phyloP scores from a whole-genome alignment of 805 yeast species.

The Hanseniaspora nectarophila region DNA sequence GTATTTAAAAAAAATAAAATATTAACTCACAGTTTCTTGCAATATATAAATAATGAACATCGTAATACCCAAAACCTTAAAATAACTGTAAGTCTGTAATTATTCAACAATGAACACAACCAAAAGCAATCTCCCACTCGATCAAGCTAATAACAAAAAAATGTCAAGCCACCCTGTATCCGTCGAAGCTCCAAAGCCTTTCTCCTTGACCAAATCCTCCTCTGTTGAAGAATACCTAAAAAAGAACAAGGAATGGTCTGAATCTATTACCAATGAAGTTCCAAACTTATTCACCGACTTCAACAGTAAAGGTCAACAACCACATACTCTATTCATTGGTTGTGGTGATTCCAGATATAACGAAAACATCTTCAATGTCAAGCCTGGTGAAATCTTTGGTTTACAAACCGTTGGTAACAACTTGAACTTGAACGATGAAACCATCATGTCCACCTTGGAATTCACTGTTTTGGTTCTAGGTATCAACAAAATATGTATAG shows the following conservation, averaged over 20 bases:
- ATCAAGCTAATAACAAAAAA: background rate
- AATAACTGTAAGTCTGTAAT: too few relatives aligned
- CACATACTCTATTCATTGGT: constrained; percentile 88
- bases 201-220: constrained; percentile 24
- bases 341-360: constrained; percentile 88
- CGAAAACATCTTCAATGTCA: constrained; percentile 60
- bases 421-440: constrained; percentile 53
- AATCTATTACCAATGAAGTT: constrained; percentile 34
- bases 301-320: constrained; percentile 77
- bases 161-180: constrained; percentile 12
- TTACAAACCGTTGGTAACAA: constrained; percentile 81
- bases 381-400: constrained; percentile 85
- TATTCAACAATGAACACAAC: too few relatives aligned
- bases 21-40: too few relatives aligned
- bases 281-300: constrained; percentile 44
- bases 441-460: constrained; percentile 68
- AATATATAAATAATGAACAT: background rate
- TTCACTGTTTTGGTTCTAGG: constrained; percentile 76
- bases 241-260: constrained; percentile 37
- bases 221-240: constrained; percentile 30
- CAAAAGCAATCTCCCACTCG: background rate
- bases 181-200: constrained; percentile 14
- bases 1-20: too few relatives aligned
- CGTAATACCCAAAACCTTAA: too few relatives aligned
- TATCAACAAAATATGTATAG: constrained; percentile 67